Conservation (phyloP, 495 filamentous ascomycete genomes). For the Aspergillus avenaceus region DNA sequence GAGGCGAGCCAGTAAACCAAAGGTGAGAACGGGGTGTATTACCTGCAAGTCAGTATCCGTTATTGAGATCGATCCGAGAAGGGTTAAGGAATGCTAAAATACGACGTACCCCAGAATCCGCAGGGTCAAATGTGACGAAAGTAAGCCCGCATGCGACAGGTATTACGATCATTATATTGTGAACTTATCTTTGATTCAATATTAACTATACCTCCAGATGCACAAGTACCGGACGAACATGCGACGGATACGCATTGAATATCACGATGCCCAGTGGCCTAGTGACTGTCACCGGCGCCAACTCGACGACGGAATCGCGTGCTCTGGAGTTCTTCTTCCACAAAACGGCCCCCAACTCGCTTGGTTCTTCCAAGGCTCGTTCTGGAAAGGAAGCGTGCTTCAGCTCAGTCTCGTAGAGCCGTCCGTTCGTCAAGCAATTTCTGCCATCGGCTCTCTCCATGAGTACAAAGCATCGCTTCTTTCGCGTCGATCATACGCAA, state of each 20-base stretch:
- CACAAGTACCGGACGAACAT: constrained; percentile 32
- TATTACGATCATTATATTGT: background rate
- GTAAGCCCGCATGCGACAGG: constrained; percentile 19
- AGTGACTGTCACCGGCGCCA: constrained; percentile 4
- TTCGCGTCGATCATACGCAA: background rate
- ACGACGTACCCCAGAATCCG: constrained; percentile 9
- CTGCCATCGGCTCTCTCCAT: constrained; percentile 59
- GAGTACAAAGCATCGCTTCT: constrained; percentile 25
- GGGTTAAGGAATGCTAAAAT: background rate
- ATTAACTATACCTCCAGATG: constrained; percentile 16
- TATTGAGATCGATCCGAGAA: background rate
- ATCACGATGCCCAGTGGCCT: constrained; percentile 2
- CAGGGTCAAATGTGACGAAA: constrained; percentile 31
- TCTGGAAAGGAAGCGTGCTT: constrained; percentile 52
- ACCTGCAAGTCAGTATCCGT: constrained; percentile 28
- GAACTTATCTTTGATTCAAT: background rate
- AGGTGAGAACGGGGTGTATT: constrained; percentile 22
- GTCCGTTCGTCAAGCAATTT: constrained; percentile 57
- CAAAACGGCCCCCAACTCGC: constrained; percentile 47
- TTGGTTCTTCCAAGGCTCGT: constrained; percentile 55
- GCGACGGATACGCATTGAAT: constrained; percentile 23
- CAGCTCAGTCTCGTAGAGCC: constrained; percentile 56
- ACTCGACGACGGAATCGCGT: constrained; percentile 7
- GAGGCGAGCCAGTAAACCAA: constrained; percentile 24
- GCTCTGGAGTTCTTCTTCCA: constrained; percentile 16